Percentiles rank a stretch among this genome's conserved stretches.
Conservation (phyloP, 2,329 filamentous ascomycete species). For the Claviceps citrina region DNA sequence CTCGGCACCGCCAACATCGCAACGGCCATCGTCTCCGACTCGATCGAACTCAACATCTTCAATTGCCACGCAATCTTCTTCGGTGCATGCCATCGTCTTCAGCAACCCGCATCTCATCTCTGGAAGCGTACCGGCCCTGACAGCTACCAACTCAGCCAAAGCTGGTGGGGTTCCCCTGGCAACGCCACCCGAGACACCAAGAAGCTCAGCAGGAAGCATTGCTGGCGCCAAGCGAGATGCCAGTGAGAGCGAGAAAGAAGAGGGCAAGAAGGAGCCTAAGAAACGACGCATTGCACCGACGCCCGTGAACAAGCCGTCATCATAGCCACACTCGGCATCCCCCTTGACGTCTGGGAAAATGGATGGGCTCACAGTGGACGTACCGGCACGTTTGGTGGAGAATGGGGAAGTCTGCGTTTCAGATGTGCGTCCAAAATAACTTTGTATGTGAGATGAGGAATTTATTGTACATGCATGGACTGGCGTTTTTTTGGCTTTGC, state of each 20-base stretch:
- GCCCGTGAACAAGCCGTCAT: slow-evolving; percentile 24
- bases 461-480: slow-evolving; percentile 13
- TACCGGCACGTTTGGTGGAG: background rate
- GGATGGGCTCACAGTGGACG: background rate
- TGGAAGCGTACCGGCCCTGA: slow-evolving; percentile 60
- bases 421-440: background rate
- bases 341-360: background rate
- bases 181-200: slow-evolving; percentile 81
- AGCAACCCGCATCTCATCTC: slow-evolving; percentile 69
- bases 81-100: slow-evolving; percentile 36
- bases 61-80: slow-evolving; percentile 48
- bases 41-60: slow-evolving; percentile 79
- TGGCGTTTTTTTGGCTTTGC: slow-evolving; percentile 16
- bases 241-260: slow-evolving; percentile 38
- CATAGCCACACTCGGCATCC: background rate
- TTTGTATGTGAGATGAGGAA: slow-evolving; percentile 3
- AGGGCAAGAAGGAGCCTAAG: slow-evolving; percentile 42
- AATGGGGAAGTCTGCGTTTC: background rate
- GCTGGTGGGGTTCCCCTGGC: slow-evolving; percentile 55
- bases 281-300: slow-evolving; percentile 58
- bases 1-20: slow-evolving; percentile 41
- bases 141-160: slow-evolving; percentile 54
- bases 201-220: slow-evolving; percentile 18
- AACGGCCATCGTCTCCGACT: slow-evolving; percentile 61
- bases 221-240: slow-evolving; percentile 41